Conservation (phyloP, 2,329 filamentous ascomycete genomes). For the Fusarium humuli region DNA sequence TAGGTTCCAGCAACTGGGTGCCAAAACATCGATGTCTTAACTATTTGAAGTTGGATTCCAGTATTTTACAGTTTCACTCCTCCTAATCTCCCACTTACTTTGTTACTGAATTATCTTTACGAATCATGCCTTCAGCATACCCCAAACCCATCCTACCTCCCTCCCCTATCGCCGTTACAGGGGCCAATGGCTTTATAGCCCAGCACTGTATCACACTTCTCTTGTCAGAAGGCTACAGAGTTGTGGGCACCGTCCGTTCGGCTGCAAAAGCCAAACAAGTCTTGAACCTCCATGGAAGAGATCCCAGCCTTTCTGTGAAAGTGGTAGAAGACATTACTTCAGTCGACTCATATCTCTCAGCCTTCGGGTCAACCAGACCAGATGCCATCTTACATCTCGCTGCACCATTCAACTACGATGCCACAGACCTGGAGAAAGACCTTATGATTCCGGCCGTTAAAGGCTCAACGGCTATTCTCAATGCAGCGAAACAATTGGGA, state of each 20-base stretch:
- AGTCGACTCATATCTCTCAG: background rate
- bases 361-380: background rate
- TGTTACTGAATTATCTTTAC: background rate
- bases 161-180: constrained; percentile 3
- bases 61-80: background rate
- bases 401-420: constrained; percentile 8
- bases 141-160: background rate
- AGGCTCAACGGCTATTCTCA: constrained; percentile 12
- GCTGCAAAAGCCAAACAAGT: constrained; percentile 7
- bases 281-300: background rate
- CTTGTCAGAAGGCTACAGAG: constrained; percentile 1
- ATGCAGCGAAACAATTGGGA: background rate
- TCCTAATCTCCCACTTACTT: no score
- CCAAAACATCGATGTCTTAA: background rate
- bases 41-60: background rate
- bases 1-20: background rate
- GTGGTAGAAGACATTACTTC: constrained; percentile 12
- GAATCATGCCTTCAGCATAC: constrained; percentile 8
- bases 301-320: constrained; percentile 10
- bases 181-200: constrained; percentile 19
- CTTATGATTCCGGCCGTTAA: constrained; percentile 15
- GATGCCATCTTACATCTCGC: constrained; percentile 12
- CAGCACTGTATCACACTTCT: constrained; percentile 8
- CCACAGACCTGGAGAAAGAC: background rate
- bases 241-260: constrained; percentile 6